These are phyloP conservation scores for Starmerella potacharoeniae DNA, from an alignment of 805 yeast species.

Conservation along the genomic window DNA sequence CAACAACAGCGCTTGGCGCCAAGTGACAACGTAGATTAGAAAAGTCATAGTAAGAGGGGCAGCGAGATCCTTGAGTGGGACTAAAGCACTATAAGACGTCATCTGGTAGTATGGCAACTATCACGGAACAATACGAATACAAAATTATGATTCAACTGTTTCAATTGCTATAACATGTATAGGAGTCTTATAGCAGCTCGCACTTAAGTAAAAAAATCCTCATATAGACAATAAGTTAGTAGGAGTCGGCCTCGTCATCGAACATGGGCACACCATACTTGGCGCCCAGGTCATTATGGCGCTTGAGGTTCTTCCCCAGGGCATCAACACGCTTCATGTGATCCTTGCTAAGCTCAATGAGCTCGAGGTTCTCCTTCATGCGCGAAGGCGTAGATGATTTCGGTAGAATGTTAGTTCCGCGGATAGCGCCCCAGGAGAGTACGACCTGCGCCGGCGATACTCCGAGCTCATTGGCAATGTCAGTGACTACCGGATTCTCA, in stretches of 20 bases:
- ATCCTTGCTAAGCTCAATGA: conserved; percentile 31
- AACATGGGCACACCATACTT: conserved; percentile 16
- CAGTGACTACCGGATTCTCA: conserved; percentile 36
- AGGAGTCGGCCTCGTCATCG: conserved; percentile 18
- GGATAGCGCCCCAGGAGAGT: conserved; percentile 20
- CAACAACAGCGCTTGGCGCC: neutral
- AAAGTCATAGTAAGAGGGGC: neutral
- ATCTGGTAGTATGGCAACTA: too few species aligned
- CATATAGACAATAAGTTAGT: neutral
- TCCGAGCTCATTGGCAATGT: conserved; percentile 45
- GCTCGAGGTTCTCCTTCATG: conserved; percentile 35
- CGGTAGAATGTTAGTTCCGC: conserved; percentile 51
- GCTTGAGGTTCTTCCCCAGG: conserved; percentile 7
- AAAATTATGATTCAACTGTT: too few species aligned
- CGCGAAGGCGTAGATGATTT: conserved; percentile 57
- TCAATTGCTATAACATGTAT: too few species aligned
- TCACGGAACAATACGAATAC: too few species aligned
- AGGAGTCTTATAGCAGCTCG: too few species aligned
- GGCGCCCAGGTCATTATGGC: conserved; percentile 16
- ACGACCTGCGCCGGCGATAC: conserved; percentile 33
- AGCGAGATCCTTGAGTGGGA: too few species aligned
- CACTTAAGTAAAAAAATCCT: neutral
- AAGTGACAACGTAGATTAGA: neutral
- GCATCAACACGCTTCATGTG: conserved; percentile 29
- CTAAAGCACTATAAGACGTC: too few species aligned